Percentiles rank a stretch among this genome's conserved stretches.
Evolutionary conservation across 2,329 filamentous ascomycete species (phyloP).

Genomic region (Cordyceps farinosa): DNA sequence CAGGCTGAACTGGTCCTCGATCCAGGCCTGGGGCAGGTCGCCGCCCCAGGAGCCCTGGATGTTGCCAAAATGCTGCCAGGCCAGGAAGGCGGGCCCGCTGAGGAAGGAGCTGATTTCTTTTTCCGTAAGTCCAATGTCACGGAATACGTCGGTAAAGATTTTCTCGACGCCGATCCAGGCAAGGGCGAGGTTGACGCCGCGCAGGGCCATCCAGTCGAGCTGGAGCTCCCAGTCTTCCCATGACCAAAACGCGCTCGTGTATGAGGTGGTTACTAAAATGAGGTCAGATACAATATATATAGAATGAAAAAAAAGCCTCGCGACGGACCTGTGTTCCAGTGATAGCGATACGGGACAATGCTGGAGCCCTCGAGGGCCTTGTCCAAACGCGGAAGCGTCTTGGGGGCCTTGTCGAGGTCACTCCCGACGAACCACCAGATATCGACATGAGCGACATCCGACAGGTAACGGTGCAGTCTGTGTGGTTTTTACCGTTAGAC

Average conservation of each 20-base stretch:
- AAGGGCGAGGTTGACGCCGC: slow-evolving; percentile 48
- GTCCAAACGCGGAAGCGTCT: slow-evolving; percentile 18
- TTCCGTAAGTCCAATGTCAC: slow-evolving; percentile 41
- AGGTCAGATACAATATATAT: background rate
- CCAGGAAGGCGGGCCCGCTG: slow-evolving; percentile 48
- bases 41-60: slow-evolving; percentile 49
- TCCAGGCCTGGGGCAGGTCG: slow-evolving; percentile 42
- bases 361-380: slow-evolving; percentile 15
- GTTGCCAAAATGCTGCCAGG: slow-evolving; percentile 54
- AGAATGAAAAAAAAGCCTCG: background rate
- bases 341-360: slow-evolving; percentile 32
- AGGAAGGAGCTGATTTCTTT: slow-evolving; percentile 44
- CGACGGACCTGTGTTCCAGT: slow-evolving; percentile 45
- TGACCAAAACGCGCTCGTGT: slow-evolving; percentile 48
- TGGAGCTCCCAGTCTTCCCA: slow-evolving; percentile 52
- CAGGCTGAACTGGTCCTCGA: slow-evolving; percentile 44
- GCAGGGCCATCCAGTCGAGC: slow-evolving; percentile 50
- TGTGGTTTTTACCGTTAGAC: background rate
- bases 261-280: slow-evolving; percentile 47
- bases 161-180: slow-evolving; percentile 52
- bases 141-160: slow-evolving; percentile 46
- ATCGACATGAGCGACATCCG: slow-evolving; percentile 21
- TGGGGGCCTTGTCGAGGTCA: slow-evolving; percentile 20
- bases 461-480: slow-evolving; percentile 23
- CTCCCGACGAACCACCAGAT: slow-evolving; percentile 24